Evolutionary conservation across 2,329 filamentous ascomycete species (phyloP).

Genomic region (Fusarium acutatum): DNA sequence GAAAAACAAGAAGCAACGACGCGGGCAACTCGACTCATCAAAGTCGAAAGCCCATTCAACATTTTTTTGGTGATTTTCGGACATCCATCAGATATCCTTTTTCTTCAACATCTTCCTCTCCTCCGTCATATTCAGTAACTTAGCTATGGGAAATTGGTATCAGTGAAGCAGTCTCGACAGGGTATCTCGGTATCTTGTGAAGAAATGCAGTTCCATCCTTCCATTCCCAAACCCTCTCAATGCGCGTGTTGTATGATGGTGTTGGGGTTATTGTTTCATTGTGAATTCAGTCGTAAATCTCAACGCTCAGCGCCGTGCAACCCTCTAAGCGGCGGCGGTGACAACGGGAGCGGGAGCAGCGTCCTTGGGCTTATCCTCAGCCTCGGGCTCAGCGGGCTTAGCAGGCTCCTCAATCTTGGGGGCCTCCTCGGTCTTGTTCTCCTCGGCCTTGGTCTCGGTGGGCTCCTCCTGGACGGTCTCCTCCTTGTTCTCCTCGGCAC

Average conservation of each 20-base stretch:
- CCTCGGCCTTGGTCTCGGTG: conserved; percentile 49
- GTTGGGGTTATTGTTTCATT: conserved; percentile 37
- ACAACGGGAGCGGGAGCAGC: conserved; percentile 56
- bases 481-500: conserved; percentile 46
- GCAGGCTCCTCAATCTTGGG: conserved; percentile 65
- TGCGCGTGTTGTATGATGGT: conserved; percentile 44
- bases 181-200: conserved; percentile 62
- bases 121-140: conserved; percentile 36
- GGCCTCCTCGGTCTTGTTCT: conserved; percentile 45
- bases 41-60: conserved; percentile 26
- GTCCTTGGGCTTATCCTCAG: conserved; percentile 53
- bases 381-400: conserved; percentile 49
- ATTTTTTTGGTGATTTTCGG: conserved; percentile 30
- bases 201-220: conserved; percentile 63
- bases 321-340: conserved; percentile 61
- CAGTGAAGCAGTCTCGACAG: conserved; percentile 60
- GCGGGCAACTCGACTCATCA: conserved; percentile 28
- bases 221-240: conserved; percentile 57
- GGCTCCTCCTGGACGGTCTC: conserved; percentile 52
- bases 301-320: conserved; percentile 37
- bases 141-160: conserved; percentile 51
- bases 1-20: conserved; percentile 41
- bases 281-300: conserved; percentile 37
- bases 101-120: conserved; percentile 26
- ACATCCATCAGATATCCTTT: conserved; percentile 27